Evolutionary conservation across 371 early-diverging fungal genomes (phyloP), one percentile per base, ranked within the genome.

Genomic region (Circinella minor): DNA sequence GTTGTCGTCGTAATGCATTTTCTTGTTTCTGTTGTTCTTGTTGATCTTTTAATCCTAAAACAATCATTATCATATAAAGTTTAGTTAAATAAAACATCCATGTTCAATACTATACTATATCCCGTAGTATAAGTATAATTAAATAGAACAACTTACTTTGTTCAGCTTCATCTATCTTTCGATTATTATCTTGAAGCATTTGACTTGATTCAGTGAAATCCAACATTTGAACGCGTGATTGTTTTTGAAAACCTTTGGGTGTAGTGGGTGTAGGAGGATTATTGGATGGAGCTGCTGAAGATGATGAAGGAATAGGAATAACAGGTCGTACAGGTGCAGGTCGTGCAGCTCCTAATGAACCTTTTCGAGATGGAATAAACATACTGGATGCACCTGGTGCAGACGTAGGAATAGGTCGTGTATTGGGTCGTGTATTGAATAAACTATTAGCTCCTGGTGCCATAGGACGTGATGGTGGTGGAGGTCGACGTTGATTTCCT

Each of bases 161-260:
- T 47, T 51, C 59, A 27, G 65, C 68, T 34, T 60, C 63, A 34
- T 65, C 65, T 14, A 59, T 65, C 17, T 68, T 59, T 4, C 63
- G 49, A 18, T 34, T 48, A 54, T 72, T 67, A 37, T 61, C 68
- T 39, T 72, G 43, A 59, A 68, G 63, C 37, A 72, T 36, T n/a
- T n/a, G 63, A 34, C 63, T 65, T 18, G 66, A 59, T 38, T 72
- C 72, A 43, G 46, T 59, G 36, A 72, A 72, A 38, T 72, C 72
- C 9, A 72, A 20, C 72, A 72, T 72, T 64, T 72, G 72, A 20
- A 65, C 65, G 4, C 72, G 72, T n/a, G 67, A 68, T 39, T 57
- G 72, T 47, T 62, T 66, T 38, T 64, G 63, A 39, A 72, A 67
- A 17, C 72, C 72, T 65, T 65, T 67, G 10, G 72, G 72, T 4